Evolutionary conservation across 73 alveolate genomes (phyloP), one percentile per base, ranked within the genome.

Genomic region (Symbiodinium natans): DNA sequence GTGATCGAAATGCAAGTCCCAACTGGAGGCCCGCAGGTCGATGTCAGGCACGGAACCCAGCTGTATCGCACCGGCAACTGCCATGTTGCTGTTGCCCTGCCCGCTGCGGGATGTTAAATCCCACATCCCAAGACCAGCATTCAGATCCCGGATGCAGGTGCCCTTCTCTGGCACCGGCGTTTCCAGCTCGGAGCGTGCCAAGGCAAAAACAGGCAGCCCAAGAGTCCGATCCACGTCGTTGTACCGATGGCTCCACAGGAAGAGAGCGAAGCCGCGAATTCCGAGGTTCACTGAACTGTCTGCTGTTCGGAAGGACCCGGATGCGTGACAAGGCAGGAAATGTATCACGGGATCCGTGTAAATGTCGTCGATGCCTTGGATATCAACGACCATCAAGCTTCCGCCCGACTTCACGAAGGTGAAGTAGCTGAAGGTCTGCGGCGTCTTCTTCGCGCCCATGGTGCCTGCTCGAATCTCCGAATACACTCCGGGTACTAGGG

Each of bases 121-220:
- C 77, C 77, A 59, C 59, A 46, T 46, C 59, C 13, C 13, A 13
- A 6, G 6, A 13, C 77, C 77, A 59, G 36, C 77, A 34, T 59
- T 17, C 77, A 59, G 34, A 27, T 59, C 77, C 7, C 77, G 77
- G 77, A 59, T 59, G 77, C 77, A 59, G 77, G 77, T 59, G 34
- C 77, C 77, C 77, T 59, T 19, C 36, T 59, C 77, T 34, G 77
- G 77, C n/a, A 59, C 77, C 77, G 77, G 77, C 77, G 77, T 59
- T 59, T 59, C 77, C 77, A 59, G 77, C 77, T 59, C 77, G 36
- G 77, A 59, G 36, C 77, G 77, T 27, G 77, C 77, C 77, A 59
- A 27, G 77, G 77, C 77, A 27, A 59, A 59, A 11, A 59, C 77
- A 17, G 77, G 77, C 77, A 59, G 23, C 34, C 77, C 77, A 17